Conservation (phyloP, 2,329 filamentous ascomycete genomes). For the Fusarium algeriense region DNA sequence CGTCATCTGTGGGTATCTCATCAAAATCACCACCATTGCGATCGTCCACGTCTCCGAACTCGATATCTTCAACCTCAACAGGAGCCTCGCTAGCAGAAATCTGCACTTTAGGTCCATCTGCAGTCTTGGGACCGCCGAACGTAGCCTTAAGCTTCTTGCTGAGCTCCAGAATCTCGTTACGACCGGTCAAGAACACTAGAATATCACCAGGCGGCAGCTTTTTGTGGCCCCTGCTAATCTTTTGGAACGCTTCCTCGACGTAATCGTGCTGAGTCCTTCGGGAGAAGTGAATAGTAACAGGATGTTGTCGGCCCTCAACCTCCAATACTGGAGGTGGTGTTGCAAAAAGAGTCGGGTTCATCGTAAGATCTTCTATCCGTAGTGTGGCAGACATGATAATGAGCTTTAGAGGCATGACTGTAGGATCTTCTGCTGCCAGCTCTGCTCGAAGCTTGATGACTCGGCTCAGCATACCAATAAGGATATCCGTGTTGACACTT, state of each 20-base stretch:
- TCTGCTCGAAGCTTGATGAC: slow-evolving; percentile 87
- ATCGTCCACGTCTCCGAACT: slow-evolving; percentile 79
- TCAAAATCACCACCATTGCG: slow-evolving; percentile 71
- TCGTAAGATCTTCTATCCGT: slow-evolving; percentile 88
- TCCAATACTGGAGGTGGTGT: slow-evolving; percentile 85
- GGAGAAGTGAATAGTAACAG: slow-evolving; percentile 90
- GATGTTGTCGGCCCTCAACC: slow-evolving; percentile 90
- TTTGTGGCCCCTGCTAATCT: slow-evolving; percentile 86
- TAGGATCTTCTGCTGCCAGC: slow-evolving; percentile 77
- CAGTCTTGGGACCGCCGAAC: slow-evolving; percentile 68
- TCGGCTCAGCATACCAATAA: slow-evolving; percentile 97
- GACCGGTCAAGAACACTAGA: slow-evolving; percentile 92
- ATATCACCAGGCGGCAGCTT: slow-evolving; percentile 93
- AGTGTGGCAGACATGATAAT: slow-evolving; percentile 99
- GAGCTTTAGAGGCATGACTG: slow-evolving; percentile 84
- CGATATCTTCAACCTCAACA: slow-evolving; percentile 87
- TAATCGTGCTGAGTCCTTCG: slow-evolving; percentile 87
- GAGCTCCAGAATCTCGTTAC: slow-evolving; percentile 90
- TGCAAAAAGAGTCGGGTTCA: slow-evolving; percentile 84
- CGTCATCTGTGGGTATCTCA: slow-evolving; percentile 68
- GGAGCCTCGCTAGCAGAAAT: slow-evolving; percentile 83
- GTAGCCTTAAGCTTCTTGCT: slow-evolving; percentile 80
- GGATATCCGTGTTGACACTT: slow-evolving; percentile 96
- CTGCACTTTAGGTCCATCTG: slow-evolving; percentile 74
- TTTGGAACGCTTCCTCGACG: slow-evolving; percentile 88